Conservation (phyloP, 2,329 filamentous ascomycete genomes). For the Conoideocrella luteorostrata region DNA sequence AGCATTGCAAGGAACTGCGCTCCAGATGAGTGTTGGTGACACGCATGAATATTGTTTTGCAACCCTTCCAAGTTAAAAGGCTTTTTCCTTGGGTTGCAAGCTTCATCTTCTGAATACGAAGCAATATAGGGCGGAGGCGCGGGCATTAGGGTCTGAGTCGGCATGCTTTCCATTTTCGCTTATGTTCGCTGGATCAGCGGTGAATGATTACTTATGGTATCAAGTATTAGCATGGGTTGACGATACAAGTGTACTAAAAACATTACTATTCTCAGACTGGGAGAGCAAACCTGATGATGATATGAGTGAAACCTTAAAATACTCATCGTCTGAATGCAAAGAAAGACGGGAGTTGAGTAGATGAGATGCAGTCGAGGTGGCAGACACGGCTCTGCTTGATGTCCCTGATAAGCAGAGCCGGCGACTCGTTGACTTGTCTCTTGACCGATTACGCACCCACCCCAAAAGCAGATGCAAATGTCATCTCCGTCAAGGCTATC, state of each 20-base stretch:
- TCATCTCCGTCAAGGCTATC: conserved; percentile 18
- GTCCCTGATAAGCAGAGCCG: conserved; percentile 9
- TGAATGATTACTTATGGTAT: conserved; percentile 20
- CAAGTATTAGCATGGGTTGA: conserved; percentile 31
- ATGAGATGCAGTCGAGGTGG: neutral
- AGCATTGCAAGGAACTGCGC: neutral
- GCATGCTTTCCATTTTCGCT: conserved; percentile 9
- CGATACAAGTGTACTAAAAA: conserved; percentile 30
- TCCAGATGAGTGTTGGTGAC: neutral
- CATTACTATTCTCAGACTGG: conserved; percentile 25
- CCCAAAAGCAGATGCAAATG: conserved; percentile 10
- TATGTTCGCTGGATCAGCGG: conserved; percentile 19
- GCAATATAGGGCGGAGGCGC: conserved; percentile 13
- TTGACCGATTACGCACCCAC: conserved; percentile 9
- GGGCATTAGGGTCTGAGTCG: conserved; percentile 14
- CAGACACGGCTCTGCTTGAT: too few relatives aligned
- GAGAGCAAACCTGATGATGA: conserved; percentile 16
- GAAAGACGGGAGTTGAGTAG: conserved; percentile 4
- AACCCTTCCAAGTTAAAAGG: conserved; percentile 8
- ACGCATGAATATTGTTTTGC: neutral
- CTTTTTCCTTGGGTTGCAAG: neutral
- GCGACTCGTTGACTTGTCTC: conserved; percentile 13
- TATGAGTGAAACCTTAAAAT: conserved; percentile 8
- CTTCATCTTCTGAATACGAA: conserved; percentile 9
- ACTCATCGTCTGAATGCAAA: neutral